phyloP scores from a whole-genome alignment of 2,329 filamentous ascomycete genomes.

The Truncatella angustata region DNA sequence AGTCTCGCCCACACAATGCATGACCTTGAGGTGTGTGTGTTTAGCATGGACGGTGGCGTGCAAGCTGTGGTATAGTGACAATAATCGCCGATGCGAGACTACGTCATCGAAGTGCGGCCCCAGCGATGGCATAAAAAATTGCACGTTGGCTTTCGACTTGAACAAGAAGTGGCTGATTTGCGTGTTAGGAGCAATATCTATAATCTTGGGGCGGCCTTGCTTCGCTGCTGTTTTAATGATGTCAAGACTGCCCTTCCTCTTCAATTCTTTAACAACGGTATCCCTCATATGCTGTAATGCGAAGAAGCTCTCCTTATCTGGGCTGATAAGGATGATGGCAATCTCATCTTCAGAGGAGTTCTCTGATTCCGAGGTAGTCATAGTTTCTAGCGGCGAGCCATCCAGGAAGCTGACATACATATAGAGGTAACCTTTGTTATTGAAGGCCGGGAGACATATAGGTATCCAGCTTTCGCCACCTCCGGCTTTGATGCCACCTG shows the following conservation, averaged over 20 bases:
- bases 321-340: slow-evolving; percentile 89
- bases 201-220: slow-evolving; percentile 67
- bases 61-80: slow-evolving; percentile 81
- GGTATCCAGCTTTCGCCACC: slow-evolving; percentile 97
- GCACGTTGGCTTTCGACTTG: slow-evolving; percentile 91
- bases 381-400: slow-evolving; percentile 43
- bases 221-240: slow-evolving; percentile 71
- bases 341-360: slow-evolving; percentile 69
- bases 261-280: slow-evolving; percentile 64
- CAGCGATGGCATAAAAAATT: slow-evolving; percentile 89
- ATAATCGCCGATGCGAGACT: slow-evolving; percentile 66
- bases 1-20: slow-evolving; percentile 75
- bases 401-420: slow-evolving; percentile 99
- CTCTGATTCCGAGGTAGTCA: slow-evolving; percentile 44
- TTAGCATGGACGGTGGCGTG: slow-evolving; percentile 84
- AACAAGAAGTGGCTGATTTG: slow-evolving; percentile 90
- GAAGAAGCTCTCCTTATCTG: slow-evolving; percentile 92
- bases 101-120: slow-evolving; percentile 61
- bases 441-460: slow-evolving; percentile 92
- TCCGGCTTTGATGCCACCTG: slow-evolving; percentile 83
- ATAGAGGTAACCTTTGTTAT: slow-evolving; percentile 93
- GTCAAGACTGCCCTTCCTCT: slow-evolving; percentile 71
- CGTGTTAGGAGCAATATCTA: slow-evolving; percentile 76
- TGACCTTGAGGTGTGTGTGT: slow-evolving; percentile 79
- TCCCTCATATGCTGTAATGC: slow-evolving; percentile 74